Evolutionary conservation across 768 basidiomycete species (phyloP).

Genomic region (Leccinum truebloodii): DNA sequence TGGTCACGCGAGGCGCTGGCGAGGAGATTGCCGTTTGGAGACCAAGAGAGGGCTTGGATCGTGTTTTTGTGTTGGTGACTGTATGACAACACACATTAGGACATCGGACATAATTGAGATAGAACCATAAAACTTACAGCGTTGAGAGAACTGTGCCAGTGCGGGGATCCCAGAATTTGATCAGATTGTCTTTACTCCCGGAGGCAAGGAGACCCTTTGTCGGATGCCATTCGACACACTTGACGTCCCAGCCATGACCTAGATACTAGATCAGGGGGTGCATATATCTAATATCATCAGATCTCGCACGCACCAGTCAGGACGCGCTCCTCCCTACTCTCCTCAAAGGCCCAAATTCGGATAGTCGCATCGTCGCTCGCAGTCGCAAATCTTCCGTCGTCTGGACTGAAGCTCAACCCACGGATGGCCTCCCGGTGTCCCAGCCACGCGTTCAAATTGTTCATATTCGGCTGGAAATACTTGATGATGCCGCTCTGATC

Average conservation of each 20-base stretch:
- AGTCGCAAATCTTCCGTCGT: constrained; percentile 90
- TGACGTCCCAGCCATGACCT: constrained; percentile 99
- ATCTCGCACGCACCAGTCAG: constrained; percentile 60
- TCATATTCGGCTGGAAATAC: constrained; percentile 99
- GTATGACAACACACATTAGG: constrained; percentile 32
- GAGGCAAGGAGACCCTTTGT: constrained; percentile 93
- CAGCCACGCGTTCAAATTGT: constrained; percentile 92
- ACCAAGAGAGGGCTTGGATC: constrained; percentile 91
- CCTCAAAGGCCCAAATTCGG: constrained; percentile 93
- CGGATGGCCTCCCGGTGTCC: constrained; percentile 95
- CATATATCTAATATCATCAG: background rate
- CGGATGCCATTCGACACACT: constrained; percentile 98
- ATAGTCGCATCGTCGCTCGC: constrained; percentile 95
- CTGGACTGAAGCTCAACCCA: constrained; percentile 88
- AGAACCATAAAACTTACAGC: constrained; percentile 52
- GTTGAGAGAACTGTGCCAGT: constrained; percentile 90
- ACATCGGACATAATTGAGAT: background rate
- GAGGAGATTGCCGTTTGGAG: constrained; percentile 89
- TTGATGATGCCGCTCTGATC: constrained; percentile 96
- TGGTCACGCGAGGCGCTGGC: constrained; percentile 96
- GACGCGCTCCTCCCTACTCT: constrained; percentile 84
- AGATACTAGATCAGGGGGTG: constrained; percentile 14
- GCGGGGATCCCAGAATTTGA: constrained; percentile 99
- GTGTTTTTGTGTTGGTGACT: constrained; percentile 98
- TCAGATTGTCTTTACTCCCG: constrained; percentile 96